A percentile compares a stretch with the other conserved stretches of the same genome.
Evolutionary conservation across 345 rosid species (phyloP).

Genomic region (Hypericum androsaemum): DNA sequence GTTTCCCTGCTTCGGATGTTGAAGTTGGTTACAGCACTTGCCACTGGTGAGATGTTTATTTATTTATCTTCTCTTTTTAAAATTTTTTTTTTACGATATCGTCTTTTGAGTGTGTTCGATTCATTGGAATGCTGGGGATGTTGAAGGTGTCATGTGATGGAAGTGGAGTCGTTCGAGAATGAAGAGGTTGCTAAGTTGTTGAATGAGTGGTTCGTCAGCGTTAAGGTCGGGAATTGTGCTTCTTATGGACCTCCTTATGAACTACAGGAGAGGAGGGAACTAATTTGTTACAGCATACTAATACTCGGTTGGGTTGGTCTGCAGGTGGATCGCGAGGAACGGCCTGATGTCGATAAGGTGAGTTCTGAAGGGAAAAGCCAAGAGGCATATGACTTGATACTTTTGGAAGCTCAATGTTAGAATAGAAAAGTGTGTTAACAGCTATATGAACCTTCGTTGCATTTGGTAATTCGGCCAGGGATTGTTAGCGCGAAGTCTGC

Average conservation of each 20-base stretch:
- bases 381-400: neutral
- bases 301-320: constrained; percentile 12
- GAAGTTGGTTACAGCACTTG: constrained; percentile 98
- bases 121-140: neutral
- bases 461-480: too few relatives aligned
- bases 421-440: too few relatives aligned
- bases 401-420: neutral
- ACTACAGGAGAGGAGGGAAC: neutral
- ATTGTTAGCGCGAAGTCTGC: neutral
- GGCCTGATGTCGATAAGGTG: constrained; percentile 97
- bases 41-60: constrained; percentile 66
- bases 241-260: too few relatives aligned
- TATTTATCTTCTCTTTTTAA: neutral
- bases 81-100: too few relatives aligned
- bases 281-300: constrained; percentile 9
- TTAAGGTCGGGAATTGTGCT: constrained; percentile 42
- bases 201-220: constrained; percentile 68
- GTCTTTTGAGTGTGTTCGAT: neutral
- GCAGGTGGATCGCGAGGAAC: constrained; percentile 94
- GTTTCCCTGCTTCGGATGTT: neutral
- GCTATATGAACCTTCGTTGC: too few relatives aligned
- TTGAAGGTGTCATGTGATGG: constrained; percentile 94
- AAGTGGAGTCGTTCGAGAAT: constrained; percentile 83
- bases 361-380: neutral
- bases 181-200: constrained; percentile 68